Conservation (phyloP, 345 rosid species). For the Ricinus communis region DNA sequence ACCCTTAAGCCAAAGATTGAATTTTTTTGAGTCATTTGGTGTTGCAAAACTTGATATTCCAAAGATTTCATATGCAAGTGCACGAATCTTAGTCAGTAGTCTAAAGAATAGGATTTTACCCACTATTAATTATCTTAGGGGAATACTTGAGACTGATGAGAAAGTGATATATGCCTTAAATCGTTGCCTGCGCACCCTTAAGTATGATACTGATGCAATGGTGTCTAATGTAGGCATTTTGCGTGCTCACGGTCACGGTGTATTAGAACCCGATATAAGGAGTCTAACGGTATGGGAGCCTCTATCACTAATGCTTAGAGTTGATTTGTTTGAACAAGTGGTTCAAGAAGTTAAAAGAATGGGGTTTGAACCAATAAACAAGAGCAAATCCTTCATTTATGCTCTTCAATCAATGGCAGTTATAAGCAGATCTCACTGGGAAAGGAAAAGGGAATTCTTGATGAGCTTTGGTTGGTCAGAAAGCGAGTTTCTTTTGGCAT, state of each 20-base stretch:
- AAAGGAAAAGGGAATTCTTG: too few species aligned
- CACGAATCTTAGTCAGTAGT: not conserved
- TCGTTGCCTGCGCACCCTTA: not conserved
- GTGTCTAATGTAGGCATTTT: slow-evolving; percentile 20
- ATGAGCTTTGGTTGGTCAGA: slow-evolving; percentile 40
- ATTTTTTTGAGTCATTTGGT: slow-evolving; percentile 28
- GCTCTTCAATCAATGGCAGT: slow-evolving; percentile 11
- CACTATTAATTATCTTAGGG: slow-evolving; percentile 22
- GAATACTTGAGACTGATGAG: slow-evolving; percentile 21
- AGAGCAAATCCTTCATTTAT: slow-evolving; percentile 15
- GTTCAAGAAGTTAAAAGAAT: slow-evolving; percentile 16
- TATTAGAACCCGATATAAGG: slow-evolving; percentile 21
- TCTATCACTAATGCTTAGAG: not conserved
- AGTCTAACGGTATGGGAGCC: slow-evolving; percentile 7
- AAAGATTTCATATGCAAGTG: slow-evolving; percentile 11
- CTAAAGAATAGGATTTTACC: slow-evolving; percentile 23
- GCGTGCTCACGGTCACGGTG: slow-evolving; percentile 25
- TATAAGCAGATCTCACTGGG: slow-evolving; percentile 18
- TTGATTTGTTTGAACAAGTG: slow-evolving; percentile 19
- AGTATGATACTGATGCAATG: not conserved
- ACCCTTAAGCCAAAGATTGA: slow-evolving; percentile 34
- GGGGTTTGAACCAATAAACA: slow-evolving; percentile 23
- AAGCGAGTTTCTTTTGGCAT: slow-evolving; percentile 25
- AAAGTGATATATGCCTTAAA: slow-evolving; percentile 15
- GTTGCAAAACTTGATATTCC: slow-evolving; percentile 15